phyloP scores from a whole-genome alignment of 495 filamentous ascomycete genomes.

The Letharia lupina region DNA sequence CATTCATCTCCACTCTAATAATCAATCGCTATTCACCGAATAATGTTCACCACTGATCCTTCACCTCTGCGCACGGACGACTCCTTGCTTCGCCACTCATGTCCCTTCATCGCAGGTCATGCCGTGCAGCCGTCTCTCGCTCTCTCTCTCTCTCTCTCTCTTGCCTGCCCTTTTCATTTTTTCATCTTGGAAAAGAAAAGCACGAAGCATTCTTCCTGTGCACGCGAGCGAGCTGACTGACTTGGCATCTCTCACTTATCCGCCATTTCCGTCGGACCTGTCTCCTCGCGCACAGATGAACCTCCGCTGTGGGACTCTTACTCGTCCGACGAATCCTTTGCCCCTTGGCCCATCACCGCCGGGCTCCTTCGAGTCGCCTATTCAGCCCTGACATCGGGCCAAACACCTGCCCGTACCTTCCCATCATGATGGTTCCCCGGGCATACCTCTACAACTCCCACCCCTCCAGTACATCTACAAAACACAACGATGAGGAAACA shows the following conservation, averaged over 20 bases:
- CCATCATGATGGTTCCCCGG: slow-evolving; percentile 25
- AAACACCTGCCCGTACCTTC: neutral
- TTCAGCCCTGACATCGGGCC: neutral
- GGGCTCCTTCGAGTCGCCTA: neutral
- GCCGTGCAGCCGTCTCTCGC: neutral
- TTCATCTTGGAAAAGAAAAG: neutral
- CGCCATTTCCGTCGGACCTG: neutral
- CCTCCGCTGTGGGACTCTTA: neutral
- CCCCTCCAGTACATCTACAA: neutral
- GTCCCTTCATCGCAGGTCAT: neutral
- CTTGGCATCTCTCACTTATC: neutral
- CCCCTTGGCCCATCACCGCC: neutral
- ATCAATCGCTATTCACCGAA: too few species aligned
- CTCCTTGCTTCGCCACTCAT: slow-evolving; percentile 1
- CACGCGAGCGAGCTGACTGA: neutral
- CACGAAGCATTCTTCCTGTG: too few species aligned
- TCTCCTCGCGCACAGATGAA: neutral
- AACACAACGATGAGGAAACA: neutral
- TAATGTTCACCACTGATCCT: too few species aligned
- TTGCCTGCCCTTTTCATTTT: neutral
- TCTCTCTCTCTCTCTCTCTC: neutral
- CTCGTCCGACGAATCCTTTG: neutral
- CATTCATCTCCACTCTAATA: too few species aligned
- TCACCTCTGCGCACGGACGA: neutral
- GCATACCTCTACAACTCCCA: slow-evolving; percentile 20